A percentile compares a stretch with the other conserved stretches of the same genome.
Evolutionary conservation across 495 filamentous ascomycete species (phyloP).

Genomic region (Hypoxylon fragiforme): DNA sequence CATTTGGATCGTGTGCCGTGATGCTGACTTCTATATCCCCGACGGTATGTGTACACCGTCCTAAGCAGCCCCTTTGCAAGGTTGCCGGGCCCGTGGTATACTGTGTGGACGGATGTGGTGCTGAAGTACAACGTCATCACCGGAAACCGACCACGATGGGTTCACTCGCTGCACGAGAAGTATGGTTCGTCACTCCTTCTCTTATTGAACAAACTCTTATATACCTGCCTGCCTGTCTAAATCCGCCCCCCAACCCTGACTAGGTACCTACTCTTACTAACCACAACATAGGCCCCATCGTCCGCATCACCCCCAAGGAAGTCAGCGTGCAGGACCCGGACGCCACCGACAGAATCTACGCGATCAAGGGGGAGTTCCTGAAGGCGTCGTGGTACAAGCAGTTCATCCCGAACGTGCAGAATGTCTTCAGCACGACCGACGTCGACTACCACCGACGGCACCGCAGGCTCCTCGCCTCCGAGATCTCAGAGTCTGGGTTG

Average conservation of each 20-base stretch:
- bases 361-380: conserved; percentile 35
- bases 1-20: neutral
- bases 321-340: conserved; percentile 45
- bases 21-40: conserved; percentile 6
- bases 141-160: conserved; percentile 40
- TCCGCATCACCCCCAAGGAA: conserved; percentile 44
- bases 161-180: conserved; percentile 49
- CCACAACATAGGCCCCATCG: conserved; percentile 44
- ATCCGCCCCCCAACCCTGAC: too few relatives aligned
- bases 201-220: neutral
- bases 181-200: conserved; percentile 40
- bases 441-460: conserved; percentile 27
- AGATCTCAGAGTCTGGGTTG: conserved; percentile 32
- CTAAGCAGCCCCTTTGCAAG: conserved; percentile 27
- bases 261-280: neutral
- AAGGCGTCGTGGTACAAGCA: conserved; percentile 28
- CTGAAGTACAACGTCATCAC: conserved; percentile 40
- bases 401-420: conserved; percentile 16
- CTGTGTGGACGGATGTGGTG: conserved; percentile 43
- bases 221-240: too few relatives aligned
- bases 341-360: conserved; percentile 47
- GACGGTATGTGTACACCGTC: conserved; percentile 20
- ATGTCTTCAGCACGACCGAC: conserved; percentile 26
- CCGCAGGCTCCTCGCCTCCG: conserved; percentile 27
- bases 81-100: conserved; percentile 37